phyloP scores from a whole-genome alignment of 2,329 filamentous ascomycete genomes.

The Torrubiellomyces zombiae region DNA sequence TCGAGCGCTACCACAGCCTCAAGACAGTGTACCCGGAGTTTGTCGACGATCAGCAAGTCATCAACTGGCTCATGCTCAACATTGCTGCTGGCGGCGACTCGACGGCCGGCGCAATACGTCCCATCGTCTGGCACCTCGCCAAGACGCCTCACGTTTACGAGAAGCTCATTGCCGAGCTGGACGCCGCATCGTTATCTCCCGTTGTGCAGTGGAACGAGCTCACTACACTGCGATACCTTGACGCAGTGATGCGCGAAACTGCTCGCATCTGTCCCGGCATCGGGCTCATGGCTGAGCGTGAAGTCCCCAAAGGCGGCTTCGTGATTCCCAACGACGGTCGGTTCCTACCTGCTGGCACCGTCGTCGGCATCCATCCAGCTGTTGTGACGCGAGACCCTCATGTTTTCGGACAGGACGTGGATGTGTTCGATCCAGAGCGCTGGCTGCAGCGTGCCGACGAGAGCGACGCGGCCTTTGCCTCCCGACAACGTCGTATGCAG shows the following conservation, averaged over 20 bases:
- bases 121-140: slow-evolving; percentile 20
- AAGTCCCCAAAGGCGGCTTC: slow-evolving; percentile 25
- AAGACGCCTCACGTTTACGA: slow-evolving; percentile 12
- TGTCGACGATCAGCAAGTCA: slow-evolving; percentile 13
- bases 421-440: slow-evolving; percentile 27
- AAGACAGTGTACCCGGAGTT: slow-evolving; percentile 13
- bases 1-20: slow-evolving; percentile 5
- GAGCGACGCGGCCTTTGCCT: slow-evolving; percentile 12
- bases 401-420: slow-evolving; percentile 27
- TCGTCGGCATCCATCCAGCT: slow-evolving; percentile 25
- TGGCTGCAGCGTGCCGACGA: slow-evolving; percentile 21
- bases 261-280: slow-evolving; percentile 31
- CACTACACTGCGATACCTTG: slow-evolving; percentile 23
- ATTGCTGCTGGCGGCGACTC: slow-evolving; percentile 19
- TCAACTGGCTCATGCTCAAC: slow-evolving; percentile 7
- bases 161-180: slow-evolving; percentile 20
- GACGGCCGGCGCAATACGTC: slow-evolving; percentile 16
- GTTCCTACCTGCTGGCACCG: slow-evolving; percentile 17
- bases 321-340: slow-evolving; percentile 17
- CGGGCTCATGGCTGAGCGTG: slow-evolving; percentile 29
- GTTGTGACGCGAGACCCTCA: slow-evolving; percentile 20
- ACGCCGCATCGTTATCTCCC: slow-evolving; percentile 11
- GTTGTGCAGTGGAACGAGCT: slow-evolving; percentile 8
- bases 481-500: slow-evolving; percentile 20
- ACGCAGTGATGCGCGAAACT: slow-evolving; percentile 33